Evolutionary conservation across 2,329 filamentous ascomycete species (phyloP).

Genomic region (Neobulgaria alba): DNA sequence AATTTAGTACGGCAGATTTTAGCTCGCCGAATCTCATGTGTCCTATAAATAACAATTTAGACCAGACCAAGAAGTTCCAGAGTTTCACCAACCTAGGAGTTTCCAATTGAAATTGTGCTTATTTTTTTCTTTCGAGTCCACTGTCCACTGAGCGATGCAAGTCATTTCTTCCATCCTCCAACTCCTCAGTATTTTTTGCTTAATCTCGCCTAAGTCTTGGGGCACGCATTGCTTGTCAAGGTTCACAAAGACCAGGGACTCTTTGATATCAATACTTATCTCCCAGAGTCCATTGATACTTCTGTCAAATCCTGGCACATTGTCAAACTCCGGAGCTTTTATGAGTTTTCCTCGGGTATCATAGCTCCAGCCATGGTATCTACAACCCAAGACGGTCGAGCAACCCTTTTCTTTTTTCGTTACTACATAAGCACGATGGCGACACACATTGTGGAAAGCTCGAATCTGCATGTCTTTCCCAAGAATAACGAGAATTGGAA

Average conservation of each 20-base stretch:
- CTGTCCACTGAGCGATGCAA: conserved; percentile 19
- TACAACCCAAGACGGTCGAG: conserved; percentile 22
- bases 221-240: conserved; percentile 11
- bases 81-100: conserved; percentile 16
- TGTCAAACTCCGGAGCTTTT: conserved; percentile 27
- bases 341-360: conserved; percentile 22
- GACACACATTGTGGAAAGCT: conserved; percentile 26
- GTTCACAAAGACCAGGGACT: conserved; percentile 22
- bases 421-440: conserved; percentile 25
- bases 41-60: not conserved
- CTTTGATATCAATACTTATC: conserved; percentile 12
- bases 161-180: conserved; percentile 12
- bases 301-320: conserved; percentile 23
- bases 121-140: conserved; percentile 5
- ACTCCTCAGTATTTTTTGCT: conserved; percentile 3
- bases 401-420: conserved; percentile 24
- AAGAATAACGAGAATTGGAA: conserved; percentile 23
- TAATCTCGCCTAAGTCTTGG: conserved; percentile 1
- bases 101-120: conserved; percentile 23
- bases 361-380: conserved; percentile 28
- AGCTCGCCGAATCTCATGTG: conserved; percentile 5
- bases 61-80: no score
- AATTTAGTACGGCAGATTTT: not conserved
- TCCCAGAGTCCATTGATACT: conserved; percentile 22
- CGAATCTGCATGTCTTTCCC: conserved; percentile 22